Conservation (phyloP, 2,329 filamentous ascomycete genomes). For the Iodosphaeria phyllophila region DNA sequence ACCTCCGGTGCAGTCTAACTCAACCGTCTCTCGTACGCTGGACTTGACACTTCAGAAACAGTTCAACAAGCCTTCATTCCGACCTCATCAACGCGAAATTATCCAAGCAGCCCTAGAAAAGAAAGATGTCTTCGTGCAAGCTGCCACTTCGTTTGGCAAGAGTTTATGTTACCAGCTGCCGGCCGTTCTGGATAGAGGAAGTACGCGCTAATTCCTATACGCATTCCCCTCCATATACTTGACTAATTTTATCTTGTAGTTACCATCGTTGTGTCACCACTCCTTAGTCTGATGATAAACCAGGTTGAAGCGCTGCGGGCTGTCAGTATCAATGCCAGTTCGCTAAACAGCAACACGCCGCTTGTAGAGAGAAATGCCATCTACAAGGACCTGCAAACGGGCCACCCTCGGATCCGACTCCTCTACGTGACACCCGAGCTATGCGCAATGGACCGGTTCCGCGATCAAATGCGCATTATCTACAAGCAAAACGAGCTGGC, state of each 20-base stretch:
- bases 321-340: slow-evolving; percentile 61
- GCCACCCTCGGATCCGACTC: slow-evolving; percentile 65
- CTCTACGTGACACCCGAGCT: slow-evolving; percentile 90
- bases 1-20: slow-evolving; percentile 12
- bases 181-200: slow-evolving; percentile 69
- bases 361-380: slow-evolving; percentile 46
- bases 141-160: slow-evolving; percentile 80
- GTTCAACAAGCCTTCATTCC: slow-evolving; percentile 39
- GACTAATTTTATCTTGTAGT: too few species aligned
- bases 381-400: slow-evolving; percentile 66
- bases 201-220: too few species aligned
- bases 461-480: slow-evolving; percentile 52
- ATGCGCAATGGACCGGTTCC: slow-evolving; percentile 62
- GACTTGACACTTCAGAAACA: slow-evolving; percentile 46
- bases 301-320: slow-evolving; percentile 67
- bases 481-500: slow-evolving; percentile 70
- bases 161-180: slow-evolving; percentile 86
- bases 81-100: slow-evolving; percentile 74
- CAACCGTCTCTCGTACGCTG: slow-evolving; percentile 25
- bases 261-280: slow-evolving; percentile 76
- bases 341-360: slow-evolving; percentile 71
- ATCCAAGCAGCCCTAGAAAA: slow-evolving; percentile 65
- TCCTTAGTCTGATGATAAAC: slow-evolving; percentile 87
- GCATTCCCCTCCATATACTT: too few species aligned
- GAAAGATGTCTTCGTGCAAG: slow-evolving; percentile 85